A percentile compares a stretch with the other conserved stretches of the same genome.
These are phyloP conservation scores for Candida corydali DNA, from an alignment of 805 yeast genomes.

Conservation along the genomic window DNA sequence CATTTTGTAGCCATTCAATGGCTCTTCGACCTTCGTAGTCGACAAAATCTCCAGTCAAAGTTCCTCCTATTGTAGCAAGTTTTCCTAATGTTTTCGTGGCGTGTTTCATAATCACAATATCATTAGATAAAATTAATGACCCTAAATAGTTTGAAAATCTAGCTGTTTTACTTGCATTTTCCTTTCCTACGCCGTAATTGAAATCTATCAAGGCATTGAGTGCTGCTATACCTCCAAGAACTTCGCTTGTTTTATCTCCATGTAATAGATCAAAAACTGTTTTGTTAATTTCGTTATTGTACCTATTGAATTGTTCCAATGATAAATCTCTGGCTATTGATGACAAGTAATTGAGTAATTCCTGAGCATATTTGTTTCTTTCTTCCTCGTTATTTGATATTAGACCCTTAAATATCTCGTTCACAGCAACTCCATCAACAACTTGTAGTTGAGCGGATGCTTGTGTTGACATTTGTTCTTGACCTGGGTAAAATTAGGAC, in stretches of 20 bases:
- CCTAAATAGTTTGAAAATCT: constrained; percentile 87
- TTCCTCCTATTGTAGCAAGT: constrained; percentile 84
- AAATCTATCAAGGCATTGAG: constrained; percentile 83
- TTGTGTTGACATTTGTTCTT: constrained; percentile 11
- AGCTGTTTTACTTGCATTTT: constrained; percentile 82
- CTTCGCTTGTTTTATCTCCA: constrained; percentile 64
- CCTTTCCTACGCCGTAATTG: constrained; percentile 72
- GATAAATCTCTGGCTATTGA: constrained; percentile 77
- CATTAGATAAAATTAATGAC: constrained; percentile 74
- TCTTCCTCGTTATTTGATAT: constrained; percentile 40
- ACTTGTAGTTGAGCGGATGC: constrained; percentile 26
- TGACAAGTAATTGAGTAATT: constrained; percentile 64
- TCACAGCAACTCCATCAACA: constrained; percentile 48
- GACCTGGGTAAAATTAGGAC: too few relatives aligned
- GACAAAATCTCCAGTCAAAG: constrained; percentile 86
- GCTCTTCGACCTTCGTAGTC: constrained; percentile 88
- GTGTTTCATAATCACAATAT: constrained; percentile 75
- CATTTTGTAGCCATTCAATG: constrained; percentile 87
- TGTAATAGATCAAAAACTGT: constrained; percentile 82
- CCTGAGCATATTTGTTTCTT: constrained; percentile 57
- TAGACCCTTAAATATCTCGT: constrained; percentile 50
- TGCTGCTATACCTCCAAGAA: constrained; percentile 88
- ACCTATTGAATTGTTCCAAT: constrained; percentile 74
- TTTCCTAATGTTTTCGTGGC: constrained; percentile 88
- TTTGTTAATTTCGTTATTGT: constrained; percentile 81